Base-by-base conservation (phyloP, 2,329 filamentous ascomycete genomes). In the Ciborinia camelliae region DNA sequence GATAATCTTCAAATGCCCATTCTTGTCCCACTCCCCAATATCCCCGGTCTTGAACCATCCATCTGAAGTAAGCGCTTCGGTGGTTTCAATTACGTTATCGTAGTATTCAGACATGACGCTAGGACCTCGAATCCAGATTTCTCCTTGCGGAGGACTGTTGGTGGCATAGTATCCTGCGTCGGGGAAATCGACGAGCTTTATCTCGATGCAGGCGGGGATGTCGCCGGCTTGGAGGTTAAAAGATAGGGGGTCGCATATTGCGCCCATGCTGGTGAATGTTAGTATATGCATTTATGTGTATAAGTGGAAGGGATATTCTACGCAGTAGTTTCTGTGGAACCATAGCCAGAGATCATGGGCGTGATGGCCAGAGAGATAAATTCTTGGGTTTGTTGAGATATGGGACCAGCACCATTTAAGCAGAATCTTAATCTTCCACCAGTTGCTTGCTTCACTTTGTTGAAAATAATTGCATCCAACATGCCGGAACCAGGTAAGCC, bases 1-100 rank as follows among this genome's bases (percentile, higher is more conserved):
- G 0, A 93, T 96, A 74, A 97, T 94, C 79, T 88, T 97, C 72
- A 96, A 91, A 73, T 96, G 91, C 37, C 90, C 90, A 58, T 90
- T 82, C 53, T 83, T 79, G 73, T 96, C 91, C 72, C 90, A 85
- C 69, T 90, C 87, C 4, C 91, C 90, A 32, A 97, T 87, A 72
- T 97, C 93, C 2, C 93, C 93, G 0, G 93, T 97, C 77, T 89
- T 93, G 82, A 96, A 97, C 80, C 87, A 97, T 1, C 91, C 91
- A 69, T 96, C 91, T 0, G 79, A 70, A 2, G 89, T 90, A 67
- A 95, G 86, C 0, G 89, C 87, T 53, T 91, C 87, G 2, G 79
- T 80, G 3, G 91, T 92, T 3, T 88, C 85, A 67, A 89, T 84
- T 0, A 86, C 83, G 65, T 90, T 90, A 72, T 92, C 91, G 70